Base-by-base conservation (phyloP, 495 filamentous ascomycete species). In the Neurospora tetraspora region DNA sequence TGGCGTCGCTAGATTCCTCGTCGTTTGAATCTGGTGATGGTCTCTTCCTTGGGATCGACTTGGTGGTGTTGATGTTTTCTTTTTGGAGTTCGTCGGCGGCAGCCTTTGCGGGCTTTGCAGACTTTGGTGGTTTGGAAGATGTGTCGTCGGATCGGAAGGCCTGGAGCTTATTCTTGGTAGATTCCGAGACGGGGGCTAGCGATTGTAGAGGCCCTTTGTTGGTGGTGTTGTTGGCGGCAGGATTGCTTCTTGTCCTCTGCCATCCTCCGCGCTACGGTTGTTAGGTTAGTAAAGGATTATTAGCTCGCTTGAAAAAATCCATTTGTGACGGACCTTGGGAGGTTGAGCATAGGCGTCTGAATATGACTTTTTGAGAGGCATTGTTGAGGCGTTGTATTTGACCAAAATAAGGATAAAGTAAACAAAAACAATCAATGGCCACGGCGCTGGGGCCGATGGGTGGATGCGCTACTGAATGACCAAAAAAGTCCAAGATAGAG, bases 341-440 rank as follows among this genome's bases (percentile, higher is more conserved):
- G 47, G 43, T 38, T 73, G 75, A 36, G 77, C 76, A 73, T 81
- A 82, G 72, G 82, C 81, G 43, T 87, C 85, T 11, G 86, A 87
- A 72, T 83, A 84, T 3, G 86, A 87, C 74, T 86, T 87, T 71
- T 85, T 80, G 70, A 86, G 81, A 72, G 84, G 84, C 85, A 86
- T 85, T 39, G 73, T 18, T 10, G 59, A 31, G 71, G 27, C 43
- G 68, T 69, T 68, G 68, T 36, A 14, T 18, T 59, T 12, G 53
- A 37, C 23, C 36, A 43, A 69, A 5, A 69, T 69, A 42, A 72
- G 34, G 39, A 69, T 65, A 65, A 65, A 65, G 53, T 65, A 65
- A 65, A 65, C 53, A 65, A 65, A 65, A 65, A 34, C 23, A 65
- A 65, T 10, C 27, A n/a, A n/a, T n/a, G n/a, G n/a, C n/a, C n/a